phyloP scores from a whole-genome alignment of 805 yeast species.

The Metschnikowia kofuensis region DNA sequence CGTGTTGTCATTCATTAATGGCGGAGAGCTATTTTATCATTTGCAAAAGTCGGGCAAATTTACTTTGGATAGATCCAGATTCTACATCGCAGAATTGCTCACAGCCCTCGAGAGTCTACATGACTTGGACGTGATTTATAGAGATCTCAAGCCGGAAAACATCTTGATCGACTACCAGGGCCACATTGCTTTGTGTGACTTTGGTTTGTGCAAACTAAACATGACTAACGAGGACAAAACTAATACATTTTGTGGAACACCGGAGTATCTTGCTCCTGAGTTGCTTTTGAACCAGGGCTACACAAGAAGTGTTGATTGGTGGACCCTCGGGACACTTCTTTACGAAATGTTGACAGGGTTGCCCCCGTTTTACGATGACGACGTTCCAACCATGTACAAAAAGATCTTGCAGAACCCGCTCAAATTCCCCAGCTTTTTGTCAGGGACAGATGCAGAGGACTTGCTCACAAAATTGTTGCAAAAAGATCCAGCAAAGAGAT shows the following conservation, averaged over 20 bases:
- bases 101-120: conserved; percentile 93
- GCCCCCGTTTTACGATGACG: conserved; percentile 97
- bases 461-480: conserved; percentile 69
- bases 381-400: conserved; percentile 87
- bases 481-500: conserved; percentile 79
- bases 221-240: conserved; percentile 88
- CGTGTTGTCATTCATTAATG: conserved; percentile 90
- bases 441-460: conserved; percentile 79
- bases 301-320: conserved; percentile 95
- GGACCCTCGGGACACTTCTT: conserved; percentile 93
- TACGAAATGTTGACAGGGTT: conserved; percentile 96
- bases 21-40: conserved; percentile 95
- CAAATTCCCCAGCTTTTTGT: conserved; percentile 80
- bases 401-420: conserved; percentile 89
- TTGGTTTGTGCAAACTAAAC: conserved; percentile 92
- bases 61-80: conserved; percentile 82
- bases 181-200: conserved; percentile 96
- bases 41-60: conserved; percentile 88
- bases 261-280: conserved; percentile 96
- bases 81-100: conserved; percentile 90
- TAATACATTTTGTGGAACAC: conserved; percentile 96
- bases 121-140: conserved; percentile 85
- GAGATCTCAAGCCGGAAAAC: conserved; percentile 96
- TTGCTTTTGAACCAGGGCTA: conserved; percentile 87
- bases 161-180: conserved; percentile 94